Percentiles rank a stretch among this genome's conserved stretches.
Evolutionary conservation across 2,329 filamentous ascomycete species (phyloP).

Genomic region (Chaetothyriales sp.): DNA sequence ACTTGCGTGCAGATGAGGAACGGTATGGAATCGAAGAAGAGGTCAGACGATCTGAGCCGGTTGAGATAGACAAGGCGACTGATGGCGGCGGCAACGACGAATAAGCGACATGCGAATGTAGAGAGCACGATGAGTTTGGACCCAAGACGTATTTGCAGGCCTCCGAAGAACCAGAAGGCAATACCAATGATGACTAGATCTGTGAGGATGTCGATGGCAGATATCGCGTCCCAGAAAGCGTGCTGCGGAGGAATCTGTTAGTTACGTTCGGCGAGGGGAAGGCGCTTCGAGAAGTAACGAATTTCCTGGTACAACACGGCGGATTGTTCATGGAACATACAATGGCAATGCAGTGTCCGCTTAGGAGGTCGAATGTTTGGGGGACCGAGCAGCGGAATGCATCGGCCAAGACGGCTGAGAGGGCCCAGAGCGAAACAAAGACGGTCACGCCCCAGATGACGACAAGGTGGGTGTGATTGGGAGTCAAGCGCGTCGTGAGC

Average conservation of each 20-base stretch:
- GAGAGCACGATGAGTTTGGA: not conserved
- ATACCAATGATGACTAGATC: slow-evolving; percentile 23
- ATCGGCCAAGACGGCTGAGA: slow-evolving; percentile 9
- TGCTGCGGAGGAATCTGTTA: too few relatives aligned
- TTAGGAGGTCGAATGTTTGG: slow-evolving; percentile 16
- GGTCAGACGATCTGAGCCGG: not conserved
- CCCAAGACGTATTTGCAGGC: slow-evolving; percentile 17
- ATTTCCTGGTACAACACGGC: too few relatives aligned
- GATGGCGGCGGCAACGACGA: not conserved
- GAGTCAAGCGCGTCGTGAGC: not conserved
- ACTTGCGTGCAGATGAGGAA: not conserved
- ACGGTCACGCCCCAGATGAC: not conserved
- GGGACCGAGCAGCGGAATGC: slow-evolving; percentile 20
- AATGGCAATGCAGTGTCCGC: slow-evolving; percentile 9
- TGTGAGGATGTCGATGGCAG: slow-evolving; percentile 24
- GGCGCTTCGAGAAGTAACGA: not conserved
- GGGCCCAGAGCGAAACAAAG: not conserved
- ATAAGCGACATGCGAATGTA: not conserved
- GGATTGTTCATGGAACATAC: not conserved
- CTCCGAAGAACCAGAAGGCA: slow-evolving; percentile 20
- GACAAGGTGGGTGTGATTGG: not conserved
- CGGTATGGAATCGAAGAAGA: not conserved
- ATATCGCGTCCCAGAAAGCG: slow-evolving; percentile 22
- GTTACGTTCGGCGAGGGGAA: too few relatives aligned
- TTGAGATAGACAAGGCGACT: not conserved